A percentile compares a stretch with the other conserved stretches of the same genome.
Evolutionary conservation across 140 eudicot genomes (phyloP).

Genomic region (Erigeron philadelphicus): DNA sequence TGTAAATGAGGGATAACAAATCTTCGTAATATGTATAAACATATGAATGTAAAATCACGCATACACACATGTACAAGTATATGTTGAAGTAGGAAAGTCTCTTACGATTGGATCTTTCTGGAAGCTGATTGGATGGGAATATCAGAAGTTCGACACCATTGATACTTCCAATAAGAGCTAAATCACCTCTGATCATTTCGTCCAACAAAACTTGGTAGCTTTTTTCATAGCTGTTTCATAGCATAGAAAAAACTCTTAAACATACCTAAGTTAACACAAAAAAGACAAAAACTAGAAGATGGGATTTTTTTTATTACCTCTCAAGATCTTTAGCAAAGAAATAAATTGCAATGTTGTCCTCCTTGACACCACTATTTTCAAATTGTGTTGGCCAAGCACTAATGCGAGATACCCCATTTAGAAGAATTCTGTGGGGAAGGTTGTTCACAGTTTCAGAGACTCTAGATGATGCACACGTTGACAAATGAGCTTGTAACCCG

Average conservation of each 20-base stretch:
- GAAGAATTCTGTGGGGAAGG: constrained; percentile 45
- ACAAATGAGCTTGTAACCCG: constrained; percentile 92
- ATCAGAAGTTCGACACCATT: constrained; percentile 82
- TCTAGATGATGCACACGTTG: constrained; percentile 69
- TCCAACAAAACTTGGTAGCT: constrained; percentile 76
- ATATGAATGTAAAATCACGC: background rate
- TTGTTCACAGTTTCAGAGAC: constrained; percentile 66
- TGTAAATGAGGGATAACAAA: constrained; percentile 20
- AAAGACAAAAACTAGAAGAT: background rate
- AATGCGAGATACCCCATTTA: constrained; percentile 73
- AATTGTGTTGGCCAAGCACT: constrained; percentile 87
- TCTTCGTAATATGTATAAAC: background rate
- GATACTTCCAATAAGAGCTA: constrained; percentile 78
- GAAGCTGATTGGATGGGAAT: constrained; percentile 87
- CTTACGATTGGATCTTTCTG: constrained; percentile 77
- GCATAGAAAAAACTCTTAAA: constrained; percentile 9
- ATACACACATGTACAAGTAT: constrained; percentile 21
- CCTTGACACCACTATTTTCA: constrained; percentile 61
- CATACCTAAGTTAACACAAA: background rate
- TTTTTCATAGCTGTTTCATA: constrained; percentile 60
- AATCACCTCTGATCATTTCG: constrained; percentile 75
- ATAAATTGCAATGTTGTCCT: constrained; percentile 74
- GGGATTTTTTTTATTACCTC: constrained; percentile 42
- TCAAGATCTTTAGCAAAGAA: constrained; percentile 82
- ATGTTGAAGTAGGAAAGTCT: background rate